These are phyloP conservation scores for Inga oerstediana DNA, from an alignment of 306 rosid species.

Conservation along the genomic window DNA sequence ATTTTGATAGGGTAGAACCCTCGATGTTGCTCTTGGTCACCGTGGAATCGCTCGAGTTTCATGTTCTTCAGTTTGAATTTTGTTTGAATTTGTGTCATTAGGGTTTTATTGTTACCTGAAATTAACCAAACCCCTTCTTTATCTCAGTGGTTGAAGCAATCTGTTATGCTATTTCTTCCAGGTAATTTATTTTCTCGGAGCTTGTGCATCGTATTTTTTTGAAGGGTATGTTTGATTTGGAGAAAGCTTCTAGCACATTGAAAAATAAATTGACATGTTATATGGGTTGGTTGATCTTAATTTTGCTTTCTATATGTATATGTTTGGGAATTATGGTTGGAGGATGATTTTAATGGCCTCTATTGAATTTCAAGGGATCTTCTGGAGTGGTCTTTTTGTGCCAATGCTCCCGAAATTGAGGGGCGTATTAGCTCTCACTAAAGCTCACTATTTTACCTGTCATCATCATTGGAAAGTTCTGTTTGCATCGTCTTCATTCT, in stretches of 20 bases:
- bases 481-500: neutral
- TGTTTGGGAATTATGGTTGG: neutral
- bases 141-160: neutral
- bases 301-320: neutral
- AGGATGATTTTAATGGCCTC: neutral
- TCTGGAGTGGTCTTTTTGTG: neutral
- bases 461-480: neutral
- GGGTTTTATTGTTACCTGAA: constrained; percentile 1
- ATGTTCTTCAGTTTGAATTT: neutral
- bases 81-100: neutral
- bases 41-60: neutral
- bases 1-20: neutral
- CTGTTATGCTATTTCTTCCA: neutral
- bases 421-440: neutral
- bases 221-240: neutral
- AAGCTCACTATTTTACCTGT: neutral
- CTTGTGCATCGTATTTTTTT: neutral
- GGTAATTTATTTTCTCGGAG: neutral
- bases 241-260: neutral
- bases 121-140: neutral
- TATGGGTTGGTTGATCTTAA: neutral
- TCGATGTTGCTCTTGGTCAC: neutral
- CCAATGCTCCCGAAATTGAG: neutral
- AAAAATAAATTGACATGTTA: neutral
- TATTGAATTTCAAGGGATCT: neutral